These are phyloP conservation scores for Piper betle DNA, from an alignment of 164 flowering plant species.

Conservation along the genomic window DNA sequence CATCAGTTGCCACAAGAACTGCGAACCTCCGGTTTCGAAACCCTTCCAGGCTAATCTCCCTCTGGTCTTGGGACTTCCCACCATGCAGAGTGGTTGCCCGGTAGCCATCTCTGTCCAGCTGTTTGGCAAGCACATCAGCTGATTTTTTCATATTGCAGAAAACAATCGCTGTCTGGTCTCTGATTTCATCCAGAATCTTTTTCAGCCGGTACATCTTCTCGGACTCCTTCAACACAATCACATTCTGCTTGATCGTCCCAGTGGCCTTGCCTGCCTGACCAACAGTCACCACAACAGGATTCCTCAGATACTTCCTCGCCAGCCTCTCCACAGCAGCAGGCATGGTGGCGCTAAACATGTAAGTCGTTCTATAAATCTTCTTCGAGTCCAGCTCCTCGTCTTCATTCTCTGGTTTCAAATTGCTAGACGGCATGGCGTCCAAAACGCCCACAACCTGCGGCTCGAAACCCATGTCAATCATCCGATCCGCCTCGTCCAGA, in stretches of 20 bases:
- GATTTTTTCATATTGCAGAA: slow-evolving; percentile 76
- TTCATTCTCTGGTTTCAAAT: slow-evolving; percentile 84
- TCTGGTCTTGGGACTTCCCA: slow-evolving; percentile 85
- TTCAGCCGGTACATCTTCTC: slow-evolving; percentile 53
- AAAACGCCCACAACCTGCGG: slow-evolving; percentile 81
- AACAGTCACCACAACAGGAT: slow-evolving; percentile 82
- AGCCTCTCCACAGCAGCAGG: slow-evolving; percentile 87
- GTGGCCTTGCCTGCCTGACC: slow-evolving; percentile 94
- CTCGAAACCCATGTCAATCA: slow-evolving; percentile 97
- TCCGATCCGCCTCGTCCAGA: slow-evolving; percentile 89
- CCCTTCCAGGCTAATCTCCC: slow-evolving; percentile 89
- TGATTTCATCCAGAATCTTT: slow-evolving; percentile 60
- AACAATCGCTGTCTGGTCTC: slow-evolving; percentile 84
- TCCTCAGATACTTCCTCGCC: slow-evolving; percentile 83
- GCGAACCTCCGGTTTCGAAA: slow-evolving; percentile 73
- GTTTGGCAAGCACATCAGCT: slow-evolving; percentile 57
- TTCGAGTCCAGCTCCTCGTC: slow-evolving; percentile 92
- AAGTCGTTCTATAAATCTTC: slow-evolving; percentile 72
- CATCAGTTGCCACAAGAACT: slow-evolving; percentile 94
- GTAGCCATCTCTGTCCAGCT: slow-evolving; percentile 58
- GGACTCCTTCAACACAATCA: slow-evolving; percentile 64
- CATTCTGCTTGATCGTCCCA: slow-evolving; percentile 66
- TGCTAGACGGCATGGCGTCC: slow-evolving; percentile 92
- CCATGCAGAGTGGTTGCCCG: slow-evolving; percentile 83
- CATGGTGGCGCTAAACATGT: slow-evolving; percentile 97